phyloP scores from a whole-genome alignment of 805 yeast species.

The Debaryomyces maramus region DNA sequence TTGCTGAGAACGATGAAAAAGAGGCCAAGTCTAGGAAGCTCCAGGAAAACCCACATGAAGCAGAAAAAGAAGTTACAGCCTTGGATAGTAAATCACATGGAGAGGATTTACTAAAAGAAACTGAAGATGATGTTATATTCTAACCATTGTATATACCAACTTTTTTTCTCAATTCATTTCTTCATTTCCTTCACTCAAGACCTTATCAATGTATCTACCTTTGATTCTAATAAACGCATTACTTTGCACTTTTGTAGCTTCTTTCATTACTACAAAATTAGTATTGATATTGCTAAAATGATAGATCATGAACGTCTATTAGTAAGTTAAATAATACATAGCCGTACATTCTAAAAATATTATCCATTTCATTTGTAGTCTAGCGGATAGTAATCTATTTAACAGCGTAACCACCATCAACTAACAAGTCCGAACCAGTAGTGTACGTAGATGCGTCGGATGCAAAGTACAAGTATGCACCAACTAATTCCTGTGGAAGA shows the following conservation, averaged over 20 bases:
- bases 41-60: constrained; percentile 22
- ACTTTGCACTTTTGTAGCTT: no score
- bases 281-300: no score
- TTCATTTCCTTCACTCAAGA: neutral
- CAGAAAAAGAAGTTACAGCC: constrained; percentile 29
- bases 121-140: constrained; percentile 48
- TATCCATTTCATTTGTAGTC: no score
- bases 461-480: constrained; percentile 46
- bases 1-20: constrained; percentile 54
- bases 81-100: constrained; percentile 19
- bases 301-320: no score
- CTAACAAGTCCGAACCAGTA: constrained; percentile 46
- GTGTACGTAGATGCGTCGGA: constrained; percentile 45
- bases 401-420: constrained; percentile 48
- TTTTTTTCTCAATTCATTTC: constrained; percentile 3
- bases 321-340: no score
- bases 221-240: neutral
- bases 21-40: constrained; percentile 12
- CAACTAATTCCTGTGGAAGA: constrained; percentile 43
- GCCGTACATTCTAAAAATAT: no score
- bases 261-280: no score
- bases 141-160: constrained; percentile 11
- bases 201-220: no score
- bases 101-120: constrained; percentile 36
- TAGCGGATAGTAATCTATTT: no score